Base-by-base conservation (phyloP, 75 land plant genomes). In the Pinus taeda region DNA sequence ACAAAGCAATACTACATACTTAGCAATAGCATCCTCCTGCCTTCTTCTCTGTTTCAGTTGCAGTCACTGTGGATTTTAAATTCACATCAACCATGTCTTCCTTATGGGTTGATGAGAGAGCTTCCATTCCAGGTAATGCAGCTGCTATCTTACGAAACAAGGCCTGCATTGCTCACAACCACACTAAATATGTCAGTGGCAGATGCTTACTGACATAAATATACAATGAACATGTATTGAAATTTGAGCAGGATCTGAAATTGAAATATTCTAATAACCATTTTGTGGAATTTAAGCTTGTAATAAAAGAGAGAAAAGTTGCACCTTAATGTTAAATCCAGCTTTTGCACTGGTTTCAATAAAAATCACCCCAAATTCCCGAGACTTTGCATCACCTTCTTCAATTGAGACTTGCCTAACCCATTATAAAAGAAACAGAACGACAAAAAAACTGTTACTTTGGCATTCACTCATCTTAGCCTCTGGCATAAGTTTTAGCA, bases 301-400 rank as follows among this genome's bases (percentile, higher is more conserved):
- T 0, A 8, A 37, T 15, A 18, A 55, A 33, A 26, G 37, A 26
- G 12, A 71, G 15, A 78, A 57, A 73, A 78, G 18, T n/a, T 9
- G 45, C 26, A 88, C 92, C 92, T 90, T 90, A 12, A 90, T 88
- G 66, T 90, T 90, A 64, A 88, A 88, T 15, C 92, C 92, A 24
- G 92, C 92, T 71, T 88, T 90, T 7, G 92, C 92, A 90, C 92
- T 90, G 0, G 92, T 90, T 77, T 90, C 92, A 58, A 90, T 90
- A 71, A 87, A 90, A 84, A 90, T 85, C 57, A 90, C 86, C 24
- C 87, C 87, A 7, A 85, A 78, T 57, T 88, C 86, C 15, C 77
- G 82, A 30, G 90, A 85, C 73, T 90, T 90, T 56, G 90, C 83
- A 77, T 90, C 90, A 33, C 87, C 92, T 83, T 90, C 92, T 58